A percentile compares a stretch with the other conserved stretches of the same genome.
Evolutionary conservation across 208 protist genomes (phyloP).

Genomic region (Wallacemonas sp.): DNA sequence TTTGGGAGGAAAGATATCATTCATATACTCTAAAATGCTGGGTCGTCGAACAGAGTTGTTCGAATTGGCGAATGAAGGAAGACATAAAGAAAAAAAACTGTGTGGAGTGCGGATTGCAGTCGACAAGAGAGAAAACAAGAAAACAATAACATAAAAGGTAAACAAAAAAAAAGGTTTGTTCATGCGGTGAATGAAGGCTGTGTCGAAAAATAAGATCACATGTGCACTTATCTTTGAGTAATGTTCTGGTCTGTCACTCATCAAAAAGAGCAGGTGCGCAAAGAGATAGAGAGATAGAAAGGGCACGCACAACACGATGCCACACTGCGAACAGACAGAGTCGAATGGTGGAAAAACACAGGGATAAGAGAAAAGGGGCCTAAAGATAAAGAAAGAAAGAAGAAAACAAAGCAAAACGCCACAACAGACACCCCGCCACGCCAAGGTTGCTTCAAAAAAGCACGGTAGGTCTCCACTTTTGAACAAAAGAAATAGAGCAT

Average conservation of each 20-base stretch:
- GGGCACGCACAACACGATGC: background rate
- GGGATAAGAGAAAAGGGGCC: background rate
- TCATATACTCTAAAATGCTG: constrained; percentile 2
- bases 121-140: too few species aligned
- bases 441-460: too few species aligned
- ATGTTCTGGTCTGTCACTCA: too few species aligned
- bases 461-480: too few species aligned
- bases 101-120: background rate
- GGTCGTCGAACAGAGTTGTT: background rate
- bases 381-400: constrained; percentile 12
- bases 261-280: background rate
- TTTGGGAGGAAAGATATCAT: background rate
- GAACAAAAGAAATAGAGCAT: background rate
- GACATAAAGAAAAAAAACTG: background rate
- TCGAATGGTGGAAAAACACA: constrained; percentile 1
- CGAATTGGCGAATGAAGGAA: too few species aligned
- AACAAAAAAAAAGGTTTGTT: background rate
- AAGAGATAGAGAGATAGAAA: background rate
- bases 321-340: background rate
- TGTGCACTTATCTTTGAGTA: too few species aligned
- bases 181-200: too few species aligned
- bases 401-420: constrained; percentile 19
- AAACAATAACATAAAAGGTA: constrained; percentile 10
- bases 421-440: background rate
- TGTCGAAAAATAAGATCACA: background rate